Evolutionary conservation across 2,329 filamentous ascomycete genomes (phyloP).

Genomic region (Orbilia javanica): DNA sequence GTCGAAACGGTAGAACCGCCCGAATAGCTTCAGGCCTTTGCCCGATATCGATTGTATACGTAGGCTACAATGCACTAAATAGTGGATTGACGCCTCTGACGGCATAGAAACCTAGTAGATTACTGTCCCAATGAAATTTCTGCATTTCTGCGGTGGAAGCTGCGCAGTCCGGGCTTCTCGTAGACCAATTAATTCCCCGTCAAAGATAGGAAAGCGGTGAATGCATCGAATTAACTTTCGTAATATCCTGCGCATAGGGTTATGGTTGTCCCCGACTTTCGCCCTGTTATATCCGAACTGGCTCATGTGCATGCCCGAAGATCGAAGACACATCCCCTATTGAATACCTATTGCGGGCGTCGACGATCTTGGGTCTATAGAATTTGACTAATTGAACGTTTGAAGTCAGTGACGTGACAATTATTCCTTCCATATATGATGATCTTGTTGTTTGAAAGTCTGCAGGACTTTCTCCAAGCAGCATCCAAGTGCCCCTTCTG

Average conservation of each 20-base stretch:
- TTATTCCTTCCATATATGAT: constrained; percentile 31
- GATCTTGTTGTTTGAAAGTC: constrained; percentile 33
- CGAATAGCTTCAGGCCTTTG: neutral
- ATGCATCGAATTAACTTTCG: neutral
- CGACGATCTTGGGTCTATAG: neutral
- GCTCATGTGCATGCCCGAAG: neutral
- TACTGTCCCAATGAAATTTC: neutral
- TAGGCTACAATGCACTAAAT: neutral
- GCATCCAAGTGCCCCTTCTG: constrained; percentile 1
- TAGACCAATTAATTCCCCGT: neutral
- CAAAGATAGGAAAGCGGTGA: neutral
- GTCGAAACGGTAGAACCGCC: neutral
- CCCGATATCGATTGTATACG: neutral
- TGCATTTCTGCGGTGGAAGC: neutral
- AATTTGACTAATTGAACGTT: constrained; percentile 1
- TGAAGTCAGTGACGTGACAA: neutral
- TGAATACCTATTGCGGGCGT: neutral
- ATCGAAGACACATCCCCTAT: neutral
- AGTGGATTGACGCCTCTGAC: neutral
- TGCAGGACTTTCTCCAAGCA: constrained; percentile 28
- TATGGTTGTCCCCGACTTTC: neutral
- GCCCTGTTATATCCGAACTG: neutral
- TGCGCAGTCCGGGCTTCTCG: neutral
- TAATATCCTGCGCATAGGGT: neutral
- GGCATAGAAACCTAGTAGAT: neutral